Evolutionary conservation across 306 rosid genomes (phyloP).

Genomic region (Vigna unguiculata): DNA sequence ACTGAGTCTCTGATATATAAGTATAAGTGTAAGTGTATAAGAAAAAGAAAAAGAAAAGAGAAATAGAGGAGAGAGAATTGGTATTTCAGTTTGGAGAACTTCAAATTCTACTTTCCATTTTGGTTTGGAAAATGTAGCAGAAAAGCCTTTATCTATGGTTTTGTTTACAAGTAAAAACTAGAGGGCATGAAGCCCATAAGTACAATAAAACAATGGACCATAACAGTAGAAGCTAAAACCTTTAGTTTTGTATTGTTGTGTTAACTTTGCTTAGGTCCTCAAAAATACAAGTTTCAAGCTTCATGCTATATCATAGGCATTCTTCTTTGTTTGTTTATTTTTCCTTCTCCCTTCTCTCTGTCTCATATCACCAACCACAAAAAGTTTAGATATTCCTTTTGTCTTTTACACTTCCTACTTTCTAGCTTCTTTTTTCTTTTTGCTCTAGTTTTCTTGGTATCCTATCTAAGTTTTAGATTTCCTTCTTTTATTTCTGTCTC

Average conservation of each 20-base stretch:
- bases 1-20: not conserved
- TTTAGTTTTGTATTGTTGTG: constrained; percentile 8
- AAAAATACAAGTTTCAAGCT: not conserved
- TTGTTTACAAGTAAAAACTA: constrained; percentile 22
- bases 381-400: constrained; percentile 5
- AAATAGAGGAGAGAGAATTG: not conserved
- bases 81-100: not conserved
- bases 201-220: constrained; percentile 8
- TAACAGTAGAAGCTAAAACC: constrained; percentile 13
- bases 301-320: not conserved
- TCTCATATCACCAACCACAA: constrained; percentile 19
- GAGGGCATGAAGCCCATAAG: not conserved
- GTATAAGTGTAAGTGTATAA: not conserved
- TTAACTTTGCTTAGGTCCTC: constrained; percentile 13
- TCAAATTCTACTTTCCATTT: not conserved
- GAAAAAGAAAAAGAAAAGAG: not conserved
- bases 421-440: constrained; percentile 3
- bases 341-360: constrained; percentile 24
- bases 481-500: not conserved
- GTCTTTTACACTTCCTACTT: constrained; percentile 32
- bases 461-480: not conserved
- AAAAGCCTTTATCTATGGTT: not conserved
- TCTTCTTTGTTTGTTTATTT: not conserved
- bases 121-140: not conserved
- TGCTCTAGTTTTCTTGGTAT: constrained; percentile 2